Conservation (phyloP, 192 early-diverging fungal genomes). For the Coemansia sp. region DNA sequence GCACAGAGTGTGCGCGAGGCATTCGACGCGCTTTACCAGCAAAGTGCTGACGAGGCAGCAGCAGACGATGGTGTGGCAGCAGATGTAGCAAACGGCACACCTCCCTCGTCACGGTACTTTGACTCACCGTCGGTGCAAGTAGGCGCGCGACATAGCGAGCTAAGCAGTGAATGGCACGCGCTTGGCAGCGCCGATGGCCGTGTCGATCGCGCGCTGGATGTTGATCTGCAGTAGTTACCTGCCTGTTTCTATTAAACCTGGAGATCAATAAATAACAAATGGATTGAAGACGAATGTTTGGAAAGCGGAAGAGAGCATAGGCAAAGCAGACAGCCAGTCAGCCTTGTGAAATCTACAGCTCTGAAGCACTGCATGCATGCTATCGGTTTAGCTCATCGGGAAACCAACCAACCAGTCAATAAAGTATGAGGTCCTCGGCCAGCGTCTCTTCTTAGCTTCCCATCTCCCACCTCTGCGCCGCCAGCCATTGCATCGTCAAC, state of each 20-base stretch:
- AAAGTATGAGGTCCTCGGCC: background rate
- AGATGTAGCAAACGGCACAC: slow-evolving; percentile 2
- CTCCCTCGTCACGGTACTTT: slow-evolving; percentile 37
- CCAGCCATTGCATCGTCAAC: slow-evolving; percentile 30
- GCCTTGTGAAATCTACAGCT: background rate
- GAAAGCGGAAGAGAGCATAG: too few species aligned
- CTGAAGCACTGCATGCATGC: background rate
- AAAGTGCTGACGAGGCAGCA: slow-evolving; percentile 15
- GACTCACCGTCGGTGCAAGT: slow-evolving; percentile 47
- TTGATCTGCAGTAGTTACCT: slow-evolving; percentile 24
- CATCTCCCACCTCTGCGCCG: background rate
- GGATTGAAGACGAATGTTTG: background rate
- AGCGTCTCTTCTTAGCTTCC: background rate
- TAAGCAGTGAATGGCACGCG: slow-evolving; percentile 44
- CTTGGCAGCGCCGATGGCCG: slow-evolving; percentile 47
- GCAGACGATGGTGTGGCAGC: slow-evolving; percentile 6
- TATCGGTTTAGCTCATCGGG: background rate
- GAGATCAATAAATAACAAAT: background rate
- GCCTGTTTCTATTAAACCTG: background rate
- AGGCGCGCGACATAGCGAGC: slow-evolving; percentile 24
- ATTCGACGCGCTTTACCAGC: slow-evolving; percentile 50
- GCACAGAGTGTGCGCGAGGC: slow-evolving; percentile 48
- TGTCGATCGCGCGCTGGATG: slow-evolving; percentile 47
- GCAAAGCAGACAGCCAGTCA: background rate
- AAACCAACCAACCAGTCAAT: background rate